Base-by-base conservation (phyloP, 164 flowering plant species). In the Magnolia kwangsiensis region DNA sequence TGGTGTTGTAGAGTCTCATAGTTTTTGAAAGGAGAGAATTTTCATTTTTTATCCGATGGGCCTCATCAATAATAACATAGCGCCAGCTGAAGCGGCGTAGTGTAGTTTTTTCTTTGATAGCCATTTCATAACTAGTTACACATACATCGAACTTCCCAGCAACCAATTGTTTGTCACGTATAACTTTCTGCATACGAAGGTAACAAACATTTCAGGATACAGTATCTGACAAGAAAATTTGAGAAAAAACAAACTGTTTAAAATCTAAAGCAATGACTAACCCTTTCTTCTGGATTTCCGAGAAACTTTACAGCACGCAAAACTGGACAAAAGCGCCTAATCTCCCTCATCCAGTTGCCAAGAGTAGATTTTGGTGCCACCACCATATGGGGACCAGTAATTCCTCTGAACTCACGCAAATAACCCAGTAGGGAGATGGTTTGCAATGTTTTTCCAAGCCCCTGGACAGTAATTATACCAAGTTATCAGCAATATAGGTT, bases 321-420 rank as follows among this genome's bases (percentile, higher is more conserved):
- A 69, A 89, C 51, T 13, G 99, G 99, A 76, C 99, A 96, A 78
- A 96, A 96, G 5, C 98, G 92, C 0, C 86, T 84, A 67, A 96
- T 96, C 85, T 96, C 99, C 87, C 90, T 96, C 94, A 96, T 96
- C 99, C 98, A 96, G 76, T 96, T 96, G 11, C 99, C 99, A 83
- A 96, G 98, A 70, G 99, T 96, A 72, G 99, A 96, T 80, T 96
- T 96, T 75, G 99, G 98, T 77, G 99, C 97, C 82, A 96, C 99
- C 75, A 96, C 99, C 98, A 96, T 93, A 80, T 96, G 99, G 63
- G 99, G 99, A 7, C 99, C 99, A 82, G 90, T 90, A 64, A 96
- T 94, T 77, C 98, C 98, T 82, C 98, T 86, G 76, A 88, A 96
- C 87, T 96, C 99, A 75, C 93, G 97, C 79, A 96, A 83, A 82